These are phyloP conservation scores for Leishmania lainsoni DNA, from an alignment of 208 protist genomes.

Conservation along the genomic window DNA sequence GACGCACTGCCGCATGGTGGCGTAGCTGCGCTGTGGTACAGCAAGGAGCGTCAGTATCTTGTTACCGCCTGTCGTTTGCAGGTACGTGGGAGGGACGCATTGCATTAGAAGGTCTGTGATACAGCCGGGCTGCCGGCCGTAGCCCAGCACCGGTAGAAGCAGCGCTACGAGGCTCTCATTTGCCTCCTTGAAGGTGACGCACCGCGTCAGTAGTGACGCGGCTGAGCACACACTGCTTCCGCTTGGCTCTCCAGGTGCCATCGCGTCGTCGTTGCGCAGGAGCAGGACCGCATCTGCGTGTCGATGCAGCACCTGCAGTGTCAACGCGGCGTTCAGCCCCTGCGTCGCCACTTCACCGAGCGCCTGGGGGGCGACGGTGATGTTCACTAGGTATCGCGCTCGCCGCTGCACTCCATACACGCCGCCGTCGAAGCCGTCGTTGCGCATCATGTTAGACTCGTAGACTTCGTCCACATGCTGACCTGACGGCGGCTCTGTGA, in stretches of 20 bases:
- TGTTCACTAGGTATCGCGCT: conserved; percentile 65
- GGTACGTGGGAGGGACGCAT: conserved; percentile 38
- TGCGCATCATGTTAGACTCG: conserved; percentile 54
- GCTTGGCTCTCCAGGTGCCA: conserved; percentile 35
- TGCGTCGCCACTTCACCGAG: conserved; percentile 78
- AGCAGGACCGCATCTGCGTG: conserved; percentile 70
- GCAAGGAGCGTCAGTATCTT: conserved; percentile 76
- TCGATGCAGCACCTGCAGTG: conserved; percentile 61
- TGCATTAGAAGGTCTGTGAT: conserved; percentile 45
- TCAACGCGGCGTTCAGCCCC: conserved; percentile 77
- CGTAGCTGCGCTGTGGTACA: conserved; percentile 75
- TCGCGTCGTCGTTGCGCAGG: conserved; percentile 81
- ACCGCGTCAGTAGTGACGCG: conserved; percentile 42
- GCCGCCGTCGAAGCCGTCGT: conserved; percentile 71
- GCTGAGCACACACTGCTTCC: conserved; percentile 33
- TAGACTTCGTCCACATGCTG: conserved; percentile 43
- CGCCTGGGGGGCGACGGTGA: conserved; percentile 72
- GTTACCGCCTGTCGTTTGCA: conserved; percentile 39
- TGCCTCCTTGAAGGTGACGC: conserved; percentile 77
- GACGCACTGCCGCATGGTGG: conserved; percentile 44
- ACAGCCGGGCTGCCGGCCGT: conserved; percentile 40
- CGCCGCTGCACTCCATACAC: conserved; percentile 74
- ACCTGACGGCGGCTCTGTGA: conserved; percentile 53
- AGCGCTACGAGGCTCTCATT: conserved; percentile 83
- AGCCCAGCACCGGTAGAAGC: conserved; percentile 72